Evolutionary conservation across 371 early-diverging fungal genomes (phyloP), one percentile per base, ranked within the genome.

Genomic region (Mortierella sp.): DNA sequence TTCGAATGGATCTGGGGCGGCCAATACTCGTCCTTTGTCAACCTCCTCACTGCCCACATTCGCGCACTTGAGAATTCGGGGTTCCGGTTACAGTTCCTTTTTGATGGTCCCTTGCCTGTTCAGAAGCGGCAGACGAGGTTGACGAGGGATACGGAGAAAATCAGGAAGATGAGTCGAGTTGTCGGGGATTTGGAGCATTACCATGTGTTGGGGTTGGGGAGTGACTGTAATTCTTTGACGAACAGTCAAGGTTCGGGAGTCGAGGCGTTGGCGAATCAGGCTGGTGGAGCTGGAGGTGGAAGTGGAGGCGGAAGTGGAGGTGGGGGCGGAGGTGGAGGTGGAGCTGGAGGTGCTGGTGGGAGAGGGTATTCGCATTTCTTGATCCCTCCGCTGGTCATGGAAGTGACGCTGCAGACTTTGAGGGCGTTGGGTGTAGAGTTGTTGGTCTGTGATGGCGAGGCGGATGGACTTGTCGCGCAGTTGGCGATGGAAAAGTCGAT

Each of bases 1-100:
- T 80, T 83, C 34, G 86, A 91, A 74, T 93, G 93, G 93, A 86
- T 88, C 24, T 89, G 90, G 82, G 93, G 93, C 67, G 91, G 91
- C 0, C 90, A 91, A 55, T 91, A 91, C 78, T 67, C 76, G 21
- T 81, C 75, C 21, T 80, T 90, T 24, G 88, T 88, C 16, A 77
- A 78, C 3, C 71, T 79, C n/a, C 71, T 90, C n/a, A 76, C 73
- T 59, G 85, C 81, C 1, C 87, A 88, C 61, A 73, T 90, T 21
- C 31, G 71, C 0, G 81, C 86, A 0, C 69, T 91, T 19, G 79
- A 84, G 44, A 50, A 74, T 37, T 88, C 87, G 53, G 90, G 90
- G 0, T 90, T 92, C 54, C 73, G 72, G 0, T 74, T 89, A 53
- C 86, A 85, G 11, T 89, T 93, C 71, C 75, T 91, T 11, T 93